Evolutionary conservation across 768 basidiomycete species (phyloP).

Genomic region (Xerocomus spinulosus): DNA sequence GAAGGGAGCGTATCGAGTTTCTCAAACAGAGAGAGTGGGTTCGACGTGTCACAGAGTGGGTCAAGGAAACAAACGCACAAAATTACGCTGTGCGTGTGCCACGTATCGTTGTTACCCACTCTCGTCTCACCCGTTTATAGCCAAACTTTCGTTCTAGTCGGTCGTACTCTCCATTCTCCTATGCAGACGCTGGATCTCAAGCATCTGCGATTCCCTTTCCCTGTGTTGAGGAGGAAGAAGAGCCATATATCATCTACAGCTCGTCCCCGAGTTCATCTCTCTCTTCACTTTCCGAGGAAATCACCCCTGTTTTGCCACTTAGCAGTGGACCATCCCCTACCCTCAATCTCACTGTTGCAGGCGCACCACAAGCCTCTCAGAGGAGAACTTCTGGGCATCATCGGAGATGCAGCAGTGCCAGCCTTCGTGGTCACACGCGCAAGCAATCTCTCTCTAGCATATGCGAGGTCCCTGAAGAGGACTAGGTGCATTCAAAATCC

Average conservation of each 20-base stretch:
- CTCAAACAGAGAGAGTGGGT: constrained; percentile 45
- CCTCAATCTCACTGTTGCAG: constrained; percentile 1
- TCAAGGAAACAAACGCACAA: constrained; percentile 28
- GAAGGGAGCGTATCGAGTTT: constrained; percentile 50
- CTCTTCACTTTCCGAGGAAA: constrained; percentile 30
- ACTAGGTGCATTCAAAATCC: constrained; percentile 9
- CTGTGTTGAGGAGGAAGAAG: constrained; percentile 27
- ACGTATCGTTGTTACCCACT: background rate
- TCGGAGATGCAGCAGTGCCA: constrained; percentile 29
- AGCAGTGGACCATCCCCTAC: constrained; percentile 12
- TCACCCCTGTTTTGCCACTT: constrained; percentile 24
- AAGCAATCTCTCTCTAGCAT: constrained; percentile 31
- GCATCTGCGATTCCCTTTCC: constrained; percentile 25
- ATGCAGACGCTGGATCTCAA: constrained; percentile 6
- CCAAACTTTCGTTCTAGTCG: no score
- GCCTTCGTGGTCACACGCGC: constrained; percentile 29
- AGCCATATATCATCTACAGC: constrained; percentile 32
- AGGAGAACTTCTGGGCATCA: constrained; percentile 23
- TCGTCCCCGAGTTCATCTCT: constrained; percentile 31
- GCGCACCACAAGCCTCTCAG: constrained; percentile 9
- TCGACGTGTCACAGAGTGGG: constrained; percentile 36
- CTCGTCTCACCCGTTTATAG: background rate
- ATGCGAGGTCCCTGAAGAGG: constrained; percentile 31
- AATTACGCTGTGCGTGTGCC: constrained; percentile 19
- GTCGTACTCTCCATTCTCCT: constrained; percentile 12